phyloP scores from a whole-genome alignment of 2,329 filamentous ascomycete species.

The Orbilia oligospora region DNA sequence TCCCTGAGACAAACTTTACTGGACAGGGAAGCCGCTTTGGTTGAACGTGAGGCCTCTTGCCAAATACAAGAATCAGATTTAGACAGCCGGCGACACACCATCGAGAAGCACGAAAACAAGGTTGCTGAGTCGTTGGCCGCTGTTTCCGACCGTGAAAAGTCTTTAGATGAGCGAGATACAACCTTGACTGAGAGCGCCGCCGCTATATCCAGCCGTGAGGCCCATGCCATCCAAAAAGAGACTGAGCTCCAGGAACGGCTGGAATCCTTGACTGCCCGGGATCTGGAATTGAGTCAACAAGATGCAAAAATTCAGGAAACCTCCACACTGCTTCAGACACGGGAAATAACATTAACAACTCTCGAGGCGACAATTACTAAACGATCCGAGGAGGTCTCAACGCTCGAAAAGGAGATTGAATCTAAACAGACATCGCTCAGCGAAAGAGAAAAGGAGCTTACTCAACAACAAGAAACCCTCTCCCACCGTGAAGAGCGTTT shows the following conservation, averaged over 20 bases:
- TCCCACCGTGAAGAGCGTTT: constrained; percentile 28
- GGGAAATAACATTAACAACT: constrained; percentile 13
- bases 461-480: constrained; percentile 24
- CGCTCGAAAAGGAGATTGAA: constrained; percentile 28
- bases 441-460: constrained; percentile 26
- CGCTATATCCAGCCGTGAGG: constrained; percentile 26
- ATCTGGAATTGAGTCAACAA: constrained; percentile 17
- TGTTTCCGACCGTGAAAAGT: constrained; percentile 23
- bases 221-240: constrained; percentile 13
- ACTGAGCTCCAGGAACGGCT: constrained; percentile 10
- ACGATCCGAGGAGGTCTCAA: constrained; percentile 23
- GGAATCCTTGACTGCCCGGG: constrained; percentile 1
- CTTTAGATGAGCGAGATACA: constrained; percentile 20
- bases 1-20: constrained; percentile 34
- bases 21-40: constrained; percentile 37
- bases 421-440: constrained; percentile 23
- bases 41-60: constrained; percentile 42
- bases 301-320: constrained; percentile 15
- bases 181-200: constrained; percentile 21
- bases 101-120: constrained; percentile 29
- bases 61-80: constrained; percentile 42
- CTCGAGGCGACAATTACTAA: constrained; percentile 21
- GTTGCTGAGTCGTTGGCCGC: constrained; percentile 19
- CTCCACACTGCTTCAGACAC: constrained; percentile 5
- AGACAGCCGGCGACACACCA: constrained; percentile 8